Base-by-base conservation (phyloP, 371 early-diverging fungal species). In the Rhizomucor miehei region DNA sequence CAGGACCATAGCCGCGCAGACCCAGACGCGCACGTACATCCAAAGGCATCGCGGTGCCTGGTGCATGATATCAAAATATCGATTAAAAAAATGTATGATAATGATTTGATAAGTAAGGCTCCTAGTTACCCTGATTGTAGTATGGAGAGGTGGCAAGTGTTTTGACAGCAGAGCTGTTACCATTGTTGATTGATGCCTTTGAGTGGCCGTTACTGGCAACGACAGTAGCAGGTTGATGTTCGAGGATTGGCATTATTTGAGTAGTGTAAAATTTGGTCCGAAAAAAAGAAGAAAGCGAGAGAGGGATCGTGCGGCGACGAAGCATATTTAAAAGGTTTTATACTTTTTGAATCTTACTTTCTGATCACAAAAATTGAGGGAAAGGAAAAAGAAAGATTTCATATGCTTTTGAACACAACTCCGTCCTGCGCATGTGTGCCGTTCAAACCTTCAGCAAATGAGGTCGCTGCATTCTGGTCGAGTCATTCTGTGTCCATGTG, bases 1-100 rank as follows among this genome's bases (percentile, higher is more conserved):
- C 58, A 9, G 94, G 94, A 16, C 80, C 55, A 44, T 92, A 81
- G 9, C 94, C 94, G 21, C 66, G 63, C 21, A 90, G 65, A 25
- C 74, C 71, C 25, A 88, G 46, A 13, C 43, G 54, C 11, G 25
- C 17, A 9, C 64, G 50, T 12, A 56, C 24, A 13, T 51, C 50
- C 1, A 36, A 9, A 10, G 38, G 17, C 21, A 64, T 43, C 6
- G 53, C 51, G 11, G 64, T 59, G 29, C 64, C 64, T 64, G 29
- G n/a, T n/a, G 20, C 20, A 47, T 47, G 11, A 24, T 29, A 6
- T 14, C 10, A 49, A 49, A 11, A 36, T 12, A 49, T 10, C 36
- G 17, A 13, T 14, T 35, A 17, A 34, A 36, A 51, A 17, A 11
- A 50, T 13, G 20, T 14, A 36, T 19, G 14, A 2, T n/a, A 17